These are phyloP conservation scores for Scleroderma bovista DNA, from an alignment of 768 basidiomycete species.

Conservation along the genomic window DNA sequence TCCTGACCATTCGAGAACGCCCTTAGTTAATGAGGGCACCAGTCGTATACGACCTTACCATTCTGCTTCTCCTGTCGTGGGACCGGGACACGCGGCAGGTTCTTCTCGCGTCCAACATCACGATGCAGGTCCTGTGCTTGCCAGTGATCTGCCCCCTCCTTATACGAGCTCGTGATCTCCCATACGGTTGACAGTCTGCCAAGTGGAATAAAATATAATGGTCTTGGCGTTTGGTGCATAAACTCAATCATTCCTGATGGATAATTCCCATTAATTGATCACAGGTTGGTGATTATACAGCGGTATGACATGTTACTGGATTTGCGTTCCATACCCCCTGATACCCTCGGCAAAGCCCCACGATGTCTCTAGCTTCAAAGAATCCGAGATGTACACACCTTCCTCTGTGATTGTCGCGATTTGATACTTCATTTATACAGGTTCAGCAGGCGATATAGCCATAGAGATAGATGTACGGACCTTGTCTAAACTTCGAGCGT, in stretches of 20 bases:
- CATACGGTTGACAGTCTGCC: neutral
- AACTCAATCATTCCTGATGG: neutral
- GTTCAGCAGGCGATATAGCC: neutral
- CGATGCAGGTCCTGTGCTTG: conserved; percentile 13
- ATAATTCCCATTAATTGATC: neutral
- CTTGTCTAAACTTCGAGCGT: conserved; percentile 94
- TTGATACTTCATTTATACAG: conserved; percentile 69
- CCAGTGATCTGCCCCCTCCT: conserved; percentile 18
- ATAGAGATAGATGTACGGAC: conserved; percentile 35
- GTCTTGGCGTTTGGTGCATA: neutral
- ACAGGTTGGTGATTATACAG: conserved; percentile 3
- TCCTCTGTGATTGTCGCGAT: conserved; percentile 78
- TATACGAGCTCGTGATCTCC: conserved; percentile 13
- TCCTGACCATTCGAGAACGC: neutral
- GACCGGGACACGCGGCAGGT: neutral
- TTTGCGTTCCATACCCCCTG: conserved; percentile 86
- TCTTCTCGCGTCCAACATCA: conserved; percentile 12
- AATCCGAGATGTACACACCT: conserved; percentile 77
- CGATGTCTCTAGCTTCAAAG: conserved; percentile 65
- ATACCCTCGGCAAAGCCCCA: conserved; percentile 95
- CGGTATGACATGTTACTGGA: conserved; percentile 46
- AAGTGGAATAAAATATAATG: neutral
- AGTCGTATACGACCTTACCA: conserved; percentile 17
- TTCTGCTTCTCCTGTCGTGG: conserved; percentile 13
- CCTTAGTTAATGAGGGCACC: neutral